Conservation (phyloP, 208 protist genomes). For the Acanthamoeba quina region DNA sequence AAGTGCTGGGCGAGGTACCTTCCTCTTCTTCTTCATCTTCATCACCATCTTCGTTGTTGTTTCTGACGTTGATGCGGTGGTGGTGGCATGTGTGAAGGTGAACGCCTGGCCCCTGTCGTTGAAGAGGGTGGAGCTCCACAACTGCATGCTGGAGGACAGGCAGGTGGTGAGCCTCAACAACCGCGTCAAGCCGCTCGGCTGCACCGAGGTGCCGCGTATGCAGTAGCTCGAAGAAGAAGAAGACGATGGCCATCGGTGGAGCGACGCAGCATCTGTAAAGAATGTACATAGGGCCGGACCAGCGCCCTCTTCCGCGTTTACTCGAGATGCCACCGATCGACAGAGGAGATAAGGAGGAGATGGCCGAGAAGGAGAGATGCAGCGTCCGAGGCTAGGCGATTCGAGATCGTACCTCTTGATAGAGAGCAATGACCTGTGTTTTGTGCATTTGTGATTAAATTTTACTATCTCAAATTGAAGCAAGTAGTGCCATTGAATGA, state of each 20-base stretch:
- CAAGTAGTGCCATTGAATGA: not conserved
- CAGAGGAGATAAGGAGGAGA: not conserved
- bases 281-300: not conserved
- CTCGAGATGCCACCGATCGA: not conserved
- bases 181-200: not conserved
- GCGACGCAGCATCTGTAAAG: not conserved
- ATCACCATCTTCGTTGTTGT: not conserved
- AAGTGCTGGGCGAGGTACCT: constrained; percentile 17
- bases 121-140: constrained; percentile 18
- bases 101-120: not conserved
- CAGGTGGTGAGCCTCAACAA: not conserved
- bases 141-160: not conserved
- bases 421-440: constrained; percentile 36
- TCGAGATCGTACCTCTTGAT: not conserved
- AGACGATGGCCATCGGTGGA: not conserved
- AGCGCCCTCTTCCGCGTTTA: not conserved
- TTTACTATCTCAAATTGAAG: not conserved
- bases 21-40: not conserved
- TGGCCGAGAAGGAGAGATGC: not conserved
- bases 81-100: not conserved
- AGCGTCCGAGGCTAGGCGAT: not conserved
- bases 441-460: constrained; percentile 16
- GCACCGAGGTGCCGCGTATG: not conserved
- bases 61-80: not conserved
- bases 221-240: not conserved